Base-by-base conservation (phyloP, 1,284 basidiomycete species). In the Retiboletus fuscus region DNA sequence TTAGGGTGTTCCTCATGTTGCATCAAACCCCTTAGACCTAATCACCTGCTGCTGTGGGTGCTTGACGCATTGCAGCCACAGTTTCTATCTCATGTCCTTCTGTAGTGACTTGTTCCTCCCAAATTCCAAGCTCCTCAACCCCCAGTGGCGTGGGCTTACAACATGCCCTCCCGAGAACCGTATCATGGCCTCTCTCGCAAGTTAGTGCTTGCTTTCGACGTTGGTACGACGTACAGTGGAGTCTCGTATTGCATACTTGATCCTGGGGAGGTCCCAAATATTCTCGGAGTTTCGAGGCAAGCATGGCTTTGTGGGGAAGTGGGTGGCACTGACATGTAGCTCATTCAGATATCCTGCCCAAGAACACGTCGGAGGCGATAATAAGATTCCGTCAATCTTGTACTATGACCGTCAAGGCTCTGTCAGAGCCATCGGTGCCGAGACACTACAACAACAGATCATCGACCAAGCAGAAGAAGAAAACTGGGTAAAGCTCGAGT, bases 371-470 rank as follows among this genome's bases (percentile, higher is more conserved):
- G 81, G 81, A 1, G 82, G 85, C 0, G 81, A 88, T 61, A 86
- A 82, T 11, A 91, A 90, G 74, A 88, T 90, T 43, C 90, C 89
- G 0, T 87, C 88, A 0, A 81, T 89, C 24, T 78, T 91, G 60
- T 90, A 85, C 70, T 91, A 91, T 75, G 85, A 87, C 64, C 73
- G 72, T 13, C 72, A 82, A 24, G 88, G 88, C 1, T 71, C 69
- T 2, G 81, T 87, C 5, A 79, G 80, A 30, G 87, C 88, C 2
- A 80, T 84, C 7, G 89, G 89, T 3, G 87, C 88, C 1, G 88
- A 90, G 70, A 85, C 86, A 0, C 73, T 81, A 16, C 77, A 81
- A 26, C 83, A 85, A 20, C 81, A 79, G 6, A 80, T 85, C 30
- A 77, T 83, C 44, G 81, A 85, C 5, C 76, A 81, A 60, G 86